phyloP scores from a whole-genome alignment of 1,284 basidiomycete species.

The Phellopilus nigrolimitatus region DNA sequence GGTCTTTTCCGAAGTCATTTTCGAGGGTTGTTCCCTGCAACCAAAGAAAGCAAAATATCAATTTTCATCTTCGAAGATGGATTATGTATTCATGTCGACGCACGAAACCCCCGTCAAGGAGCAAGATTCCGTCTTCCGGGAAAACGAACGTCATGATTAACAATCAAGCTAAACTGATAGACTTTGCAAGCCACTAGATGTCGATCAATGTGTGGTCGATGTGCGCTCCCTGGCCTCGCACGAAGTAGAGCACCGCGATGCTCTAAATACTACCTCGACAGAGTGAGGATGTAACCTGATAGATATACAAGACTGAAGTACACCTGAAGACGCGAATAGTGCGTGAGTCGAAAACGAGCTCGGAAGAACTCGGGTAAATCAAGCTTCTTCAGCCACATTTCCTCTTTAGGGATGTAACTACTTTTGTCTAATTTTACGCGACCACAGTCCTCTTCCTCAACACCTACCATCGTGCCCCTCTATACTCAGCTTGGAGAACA shows the following conservation, averaged over 20 bases:
- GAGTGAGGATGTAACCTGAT: background rate
- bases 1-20: constrained; percentile 45
- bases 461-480: background rate
- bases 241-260: background rate
- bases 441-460: too few relatives aligned
- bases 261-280: background rate
- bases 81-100: background rate
- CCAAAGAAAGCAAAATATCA: too few relatives aligned
- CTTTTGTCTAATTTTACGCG: too few relatives aligned
- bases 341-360: too few relatives aligned
- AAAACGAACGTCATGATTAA: constrained; percentile 3
- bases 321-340: too few relatives aligned
- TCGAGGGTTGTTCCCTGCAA: constrained; percentile 66
- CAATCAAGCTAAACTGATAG: background rate
- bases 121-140: background rate
- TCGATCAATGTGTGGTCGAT: background rate
- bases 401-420: background rate
- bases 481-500: background rate
- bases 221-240: background rate
- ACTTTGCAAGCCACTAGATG: background rate
- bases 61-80: too few relatives aligned
- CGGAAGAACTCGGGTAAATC: too few relatives aligned
- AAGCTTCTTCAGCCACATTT: too few relatives aligned
- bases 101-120: constrained; percentile 17
- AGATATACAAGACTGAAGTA: too few relatives aligned